Evolutionary conservation across 2,329 filamentous ascomycete species (phyloP), one percentile per base, ranked within the genome.

Genomic region (Arthrobotrys iridis): DNA sequence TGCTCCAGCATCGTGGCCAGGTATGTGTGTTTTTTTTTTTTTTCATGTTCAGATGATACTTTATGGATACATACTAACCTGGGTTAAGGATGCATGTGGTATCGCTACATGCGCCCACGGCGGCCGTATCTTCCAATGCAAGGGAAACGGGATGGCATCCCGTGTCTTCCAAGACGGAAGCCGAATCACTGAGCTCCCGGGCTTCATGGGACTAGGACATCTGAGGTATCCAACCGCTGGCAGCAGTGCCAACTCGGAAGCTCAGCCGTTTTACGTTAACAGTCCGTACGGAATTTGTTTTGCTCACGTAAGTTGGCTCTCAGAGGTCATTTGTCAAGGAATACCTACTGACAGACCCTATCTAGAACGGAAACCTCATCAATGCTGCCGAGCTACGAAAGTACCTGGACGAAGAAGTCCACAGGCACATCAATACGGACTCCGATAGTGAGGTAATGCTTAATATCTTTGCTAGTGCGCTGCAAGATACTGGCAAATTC

Each of bases 261-360:
- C 92, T 8, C 93, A 97, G 83, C 93, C 93, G 0, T 96, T 97
- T 82, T 97, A 95, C 81, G 92, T 95, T 79, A 96, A 96, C 84
- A 88, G 87, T 70, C 92, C 92, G 0, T 95, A 93, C 81, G 93
- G 93, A 52, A 90, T 96, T 79, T 91, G 87, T 80, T 87, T 95
- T 81, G 87, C 90, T 20, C 79, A 80, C 74, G 79, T 80, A 77
- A 45, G 64, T 63, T 43, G 7, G 18, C n/a, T 26, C 4, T 26
- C 7, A 22, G 13, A 13, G 15, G 24, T 11, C 11, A 22, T 15
- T 13, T 2, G 4, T 2, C 4, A 52, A 8, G 4, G 22, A 18
- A 43, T 20, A 18, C 10, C 26, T 11, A 15, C 59, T 71, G 57
- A 64, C 18, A 7, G 5, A 15, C 6, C 22, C 30, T 60, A 90